These are phyloP conservation scores for Candida tetrigidarum DNA, from an alignment of 1,139 yeast species.

Conservation along the genomic window DNA sequence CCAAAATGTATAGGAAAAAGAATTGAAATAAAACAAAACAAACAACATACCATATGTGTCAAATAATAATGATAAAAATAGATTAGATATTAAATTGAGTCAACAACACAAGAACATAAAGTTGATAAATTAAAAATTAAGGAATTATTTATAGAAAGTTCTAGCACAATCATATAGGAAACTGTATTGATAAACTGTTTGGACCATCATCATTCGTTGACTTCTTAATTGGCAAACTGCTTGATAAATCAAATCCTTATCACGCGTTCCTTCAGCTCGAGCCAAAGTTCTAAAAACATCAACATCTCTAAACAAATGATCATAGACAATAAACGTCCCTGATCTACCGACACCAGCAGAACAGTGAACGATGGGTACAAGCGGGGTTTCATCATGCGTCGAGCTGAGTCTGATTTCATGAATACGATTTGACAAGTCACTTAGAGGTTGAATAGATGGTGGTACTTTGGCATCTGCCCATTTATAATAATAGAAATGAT, in stretches of 20 bases:
- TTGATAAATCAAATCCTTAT: conserved; percentile 16
- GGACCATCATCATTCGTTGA: conserved; percentile 71
- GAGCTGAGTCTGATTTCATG: conserved; percentile 15
- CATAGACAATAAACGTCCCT: conserved; percentile 76
- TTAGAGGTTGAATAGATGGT: conserved; percentile 40
- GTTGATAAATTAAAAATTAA: background rate
- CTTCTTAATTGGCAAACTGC: conserved; percentile 49
- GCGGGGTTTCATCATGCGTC: conserved; percentile 10
- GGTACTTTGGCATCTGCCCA: conserved; percentile 66
- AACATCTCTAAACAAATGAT: conserved; percentile 41
- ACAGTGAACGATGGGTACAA: conserved; percentile 64
- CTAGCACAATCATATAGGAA: conserved; percentile 44
- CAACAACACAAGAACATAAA: background rate
- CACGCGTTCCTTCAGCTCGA: background rate
- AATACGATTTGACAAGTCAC: conserved; percentile 31
- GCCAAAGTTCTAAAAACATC: conserved; percentile 10
- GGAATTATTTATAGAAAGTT: conserved; percentile 9
- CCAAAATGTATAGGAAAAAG: background rate
- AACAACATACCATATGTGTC: conserved; percentile 1
- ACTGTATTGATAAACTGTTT: conserved; percentile 57
- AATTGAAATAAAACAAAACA: background rate
- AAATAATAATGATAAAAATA: too few species aligned
- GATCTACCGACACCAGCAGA: conserved; percentile 89
- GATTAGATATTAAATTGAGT: background rate
- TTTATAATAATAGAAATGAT: conserved; percentile 54